phyloP scores from a whole-genome alignment of 2,329 filamentous ascomycete species.

The Pyrenophora tritici-repentis region DNA sequence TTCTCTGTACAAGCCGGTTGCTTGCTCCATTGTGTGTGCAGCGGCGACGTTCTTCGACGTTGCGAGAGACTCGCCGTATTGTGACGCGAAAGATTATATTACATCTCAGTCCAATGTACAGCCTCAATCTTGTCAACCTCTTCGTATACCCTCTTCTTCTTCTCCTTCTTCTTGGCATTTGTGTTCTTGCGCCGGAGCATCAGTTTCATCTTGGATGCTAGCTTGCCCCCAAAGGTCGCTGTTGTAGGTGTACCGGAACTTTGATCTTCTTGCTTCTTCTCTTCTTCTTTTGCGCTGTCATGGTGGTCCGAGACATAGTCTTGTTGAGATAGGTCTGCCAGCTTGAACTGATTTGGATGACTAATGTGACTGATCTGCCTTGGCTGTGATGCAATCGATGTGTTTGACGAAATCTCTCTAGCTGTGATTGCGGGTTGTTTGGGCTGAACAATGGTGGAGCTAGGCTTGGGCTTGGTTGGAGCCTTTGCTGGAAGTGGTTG shows the following conservation, averaged over 20 bases:
- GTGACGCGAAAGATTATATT: background rate
- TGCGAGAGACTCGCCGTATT: background rate
- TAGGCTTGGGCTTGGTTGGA: conserved; percentile 9
- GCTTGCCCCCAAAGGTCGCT: conserved; percentile 34
- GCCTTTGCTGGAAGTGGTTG: conserved; percentile 24
- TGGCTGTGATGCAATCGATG: conserved; percentile 23
- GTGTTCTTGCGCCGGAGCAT: conserved; percentile 34
- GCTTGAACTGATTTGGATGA: conserved; percentile 8
- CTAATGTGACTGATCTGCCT: conserved; percentile 7
- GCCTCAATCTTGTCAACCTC: conserved; percentile 41
- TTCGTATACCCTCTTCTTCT: conserved; percentile 27
- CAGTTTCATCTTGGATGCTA: conserved; percentile 39
- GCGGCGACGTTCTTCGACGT: background rate
- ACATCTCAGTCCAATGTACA: conserved; percentile 47
- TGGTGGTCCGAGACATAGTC: conserved; percentile 19
- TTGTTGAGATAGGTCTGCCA: conserved; percentile 19
- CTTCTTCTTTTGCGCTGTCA: conserved; percentile 15
- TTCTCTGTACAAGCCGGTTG: background rate
- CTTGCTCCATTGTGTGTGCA: background rate
- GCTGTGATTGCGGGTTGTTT: conserved; percentile 13
- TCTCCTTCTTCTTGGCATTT: conserved; percentile 33
- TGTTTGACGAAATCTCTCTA: conserved; percentile 10
- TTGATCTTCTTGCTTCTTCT: conserved; percentile 16
- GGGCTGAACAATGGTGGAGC: background rate
- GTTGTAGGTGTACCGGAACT: conserved; percentile 17